Conservation (phyloP, 257 asterid species). For the Linaria vulgaris region DNA sequence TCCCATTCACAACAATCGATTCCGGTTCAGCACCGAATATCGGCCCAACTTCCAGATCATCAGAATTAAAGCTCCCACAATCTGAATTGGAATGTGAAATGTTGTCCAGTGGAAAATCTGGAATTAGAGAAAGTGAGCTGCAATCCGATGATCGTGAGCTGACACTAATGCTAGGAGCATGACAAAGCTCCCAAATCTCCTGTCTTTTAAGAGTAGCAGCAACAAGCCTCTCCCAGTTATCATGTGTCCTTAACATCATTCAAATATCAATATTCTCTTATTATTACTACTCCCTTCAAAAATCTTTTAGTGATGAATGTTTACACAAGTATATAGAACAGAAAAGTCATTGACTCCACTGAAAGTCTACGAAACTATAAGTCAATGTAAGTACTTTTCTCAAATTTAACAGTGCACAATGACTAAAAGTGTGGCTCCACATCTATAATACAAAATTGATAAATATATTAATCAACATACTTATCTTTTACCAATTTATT, state of each 20-base stretch:
- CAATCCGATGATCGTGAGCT: conserved; percentile 23
- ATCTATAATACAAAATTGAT: too few relatives aligned
- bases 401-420: too few relatives aligned
- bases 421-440: too few relatives aligned
- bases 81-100: not conserved
- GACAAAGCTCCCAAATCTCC: conserved; percentile 21
- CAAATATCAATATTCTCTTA: not conserved
- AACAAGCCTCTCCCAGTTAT: conserved; percentile 32
- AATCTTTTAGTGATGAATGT: not conserved
- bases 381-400: too few relatives aligned
- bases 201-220: conserved; percentile 23
- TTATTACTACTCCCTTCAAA: not conserved
- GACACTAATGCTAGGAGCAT: conserved; percentile 23
- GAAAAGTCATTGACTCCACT: too few relatives aligned
- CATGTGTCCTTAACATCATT: conserved; percentile 18
- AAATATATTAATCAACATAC: too few relatives aligned
- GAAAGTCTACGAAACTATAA: too few relatives aligned
- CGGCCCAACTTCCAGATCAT: conserved; percentile 16
- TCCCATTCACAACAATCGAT: conserved; percentile 45
- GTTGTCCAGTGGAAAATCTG: too few relatives aligned
- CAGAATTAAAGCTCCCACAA: not conserved
- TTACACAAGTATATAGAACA: too few relatives aligned
- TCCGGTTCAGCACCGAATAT: conserved; percentile 20
- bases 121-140: conserved; percentile 17
- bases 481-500: too few relatives aligned